A percentile compares a stretch with the other conserved stretches of the same genome.
These are phyloP conservation scores for Ceriops zippeliana DNA, from an alignment of 345 rosid species.

Conservation along the genomic window DNA sequence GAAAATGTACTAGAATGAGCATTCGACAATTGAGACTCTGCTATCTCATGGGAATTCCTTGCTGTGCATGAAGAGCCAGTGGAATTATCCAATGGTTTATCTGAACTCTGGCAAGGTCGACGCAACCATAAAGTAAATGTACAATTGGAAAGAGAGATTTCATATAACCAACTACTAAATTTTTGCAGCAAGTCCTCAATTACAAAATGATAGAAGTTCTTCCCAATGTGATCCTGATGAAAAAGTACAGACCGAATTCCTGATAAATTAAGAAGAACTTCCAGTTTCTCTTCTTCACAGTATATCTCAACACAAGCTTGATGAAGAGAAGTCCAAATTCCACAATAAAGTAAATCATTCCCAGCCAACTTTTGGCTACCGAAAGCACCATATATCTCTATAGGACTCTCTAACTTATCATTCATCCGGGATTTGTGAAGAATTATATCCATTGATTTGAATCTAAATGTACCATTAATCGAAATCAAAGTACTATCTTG, in stretches of 20 bases:
- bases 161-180: constrained; percentile 54
- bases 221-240: constrained; percentile 42
- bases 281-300: constrained; percentile 51
- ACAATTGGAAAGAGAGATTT: constrained; percentile 57
- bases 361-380: constrained; percentile 26
- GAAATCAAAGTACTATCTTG: constrained; percentile 30
- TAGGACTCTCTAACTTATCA: constrained; percentile 26
- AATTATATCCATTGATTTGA: constrained; percentile 54
- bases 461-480: constrained; percentile 46
- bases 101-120: constrained; percentile 30
- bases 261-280: constrained; percentile 38
- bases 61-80: constrained; percentile 13
- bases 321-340: constrained; percentile 57
- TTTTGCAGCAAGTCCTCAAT: constrained; percentile 34
- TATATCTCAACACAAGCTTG: constrained; percentile 38
- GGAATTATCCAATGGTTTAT: constrained; percentile 32
- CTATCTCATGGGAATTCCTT: constrained; percentile 28
- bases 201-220: constrained; percentile 39
- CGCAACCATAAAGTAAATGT: constrained; percentile 42
- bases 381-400: constrained; percentile 34
- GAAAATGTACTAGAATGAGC: constrained; percentile 33
- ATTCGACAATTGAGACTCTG: constrained; percentile 35
- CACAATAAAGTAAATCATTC: constrained; percentile 35
- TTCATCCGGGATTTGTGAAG: constrained; percentile 47
- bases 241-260: constrained; percentile 48